These are phyloP conservation scores for Venturia carpophila DNA, from an alignment of 2,329 filamentous ascomycete genomes.

Conservation along the genomic window DNA sequence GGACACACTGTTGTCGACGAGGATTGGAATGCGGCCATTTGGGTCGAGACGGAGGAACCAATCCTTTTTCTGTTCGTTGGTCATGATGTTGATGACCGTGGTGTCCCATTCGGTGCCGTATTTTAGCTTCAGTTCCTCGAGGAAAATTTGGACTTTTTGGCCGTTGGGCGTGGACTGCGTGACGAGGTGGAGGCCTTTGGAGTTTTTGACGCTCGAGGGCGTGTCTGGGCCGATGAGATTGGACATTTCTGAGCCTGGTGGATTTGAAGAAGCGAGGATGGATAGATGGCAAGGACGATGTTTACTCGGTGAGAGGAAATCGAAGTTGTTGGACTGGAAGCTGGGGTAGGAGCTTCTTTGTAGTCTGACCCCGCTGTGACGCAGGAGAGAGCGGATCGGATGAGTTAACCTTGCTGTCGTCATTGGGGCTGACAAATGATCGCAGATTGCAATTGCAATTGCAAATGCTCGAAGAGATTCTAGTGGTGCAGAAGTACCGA, in stretches of 20 bases:
- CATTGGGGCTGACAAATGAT: slow-evolving; percentile 2
- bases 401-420: neutral
- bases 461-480: neutral
- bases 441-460: neutral
- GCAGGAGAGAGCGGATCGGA: slow-evolving; percentile 6
- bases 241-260: slow-evolving; percentile 26
- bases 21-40: slow-evolving; percentile 58
- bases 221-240: slow-evolving; percentile 40
- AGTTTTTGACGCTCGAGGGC: slow-evolving; percentile 39
- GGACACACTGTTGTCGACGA: slow-evolving; percentile 51
- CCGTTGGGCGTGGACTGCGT: slow-evolving; percentile 46
- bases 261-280: neutral
- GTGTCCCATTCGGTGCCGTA: slow-evolving; percentile 48
- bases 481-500: too few relatives aligned
- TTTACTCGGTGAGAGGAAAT: too few relatives aligned
- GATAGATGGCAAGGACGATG: neutral
- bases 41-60: slow-evolving; percentile 58
- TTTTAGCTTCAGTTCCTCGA: slow-evolving; percentile 59
- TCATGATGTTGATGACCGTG: slow-evolving; percentile 39
- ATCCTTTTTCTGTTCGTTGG: slow-evolving; percentile 58
- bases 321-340: neutral
- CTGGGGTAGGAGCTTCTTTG: neutral
- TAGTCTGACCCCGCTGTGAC: neutral
- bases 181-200: slow-evolving; percentile 46
- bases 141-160: slow-evolving; percentile 51